These are phyloP conservation scores for Gardenia jasminoides DNA, from an alignment of 257 asterid genomes.

Conservation along the genomic window DNA sequence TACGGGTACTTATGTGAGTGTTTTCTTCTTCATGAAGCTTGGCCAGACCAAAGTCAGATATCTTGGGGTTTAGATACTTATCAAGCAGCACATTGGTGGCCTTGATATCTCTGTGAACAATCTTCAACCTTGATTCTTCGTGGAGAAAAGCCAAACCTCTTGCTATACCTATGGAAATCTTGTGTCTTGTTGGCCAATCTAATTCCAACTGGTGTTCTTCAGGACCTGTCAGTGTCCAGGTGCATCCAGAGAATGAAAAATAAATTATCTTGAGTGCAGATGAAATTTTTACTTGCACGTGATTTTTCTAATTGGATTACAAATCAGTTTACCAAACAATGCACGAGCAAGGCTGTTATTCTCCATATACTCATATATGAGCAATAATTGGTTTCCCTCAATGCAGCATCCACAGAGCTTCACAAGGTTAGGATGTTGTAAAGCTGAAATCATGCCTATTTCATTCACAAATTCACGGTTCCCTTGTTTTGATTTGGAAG, in stretches of 20 bases:
- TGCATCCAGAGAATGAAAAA: not conserved
- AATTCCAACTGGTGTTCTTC: conserved; percentile 51
- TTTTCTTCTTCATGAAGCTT: conserved; percentile 82
- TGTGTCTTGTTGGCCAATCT: conserved; percentile 65
- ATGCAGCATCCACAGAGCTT: conserved; percentile 75
- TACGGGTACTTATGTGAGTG: conserved; percentile 77
- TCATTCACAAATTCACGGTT: conserved; percentile 79
- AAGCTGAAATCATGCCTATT: conserved; percentile 84
- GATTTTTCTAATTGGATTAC: not conserved
- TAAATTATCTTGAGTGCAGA: not conserved
- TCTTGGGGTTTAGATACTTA: conserved; percentile 60
- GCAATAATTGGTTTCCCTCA: conserved; percentile 66
- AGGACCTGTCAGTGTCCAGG: conserved; percentile 34
- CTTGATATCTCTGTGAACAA: conserved; percentile 81
- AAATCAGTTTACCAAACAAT: conserved; percentile 43
- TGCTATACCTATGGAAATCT: conserved; percentile 63
- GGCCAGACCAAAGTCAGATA: conserved; percentile 86
- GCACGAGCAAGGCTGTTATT: conserved; percentile 84
- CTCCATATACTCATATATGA: conserved; percentile 73
- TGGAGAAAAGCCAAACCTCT: conserved; percentile 81
- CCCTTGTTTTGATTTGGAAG: conserved; percentile 81
- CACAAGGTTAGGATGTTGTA: conserved; percentile 81
- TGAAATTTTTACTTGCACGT: not conserved
- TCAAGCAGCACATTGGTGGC: conserved; percentile 81
- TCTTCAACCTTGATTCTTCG: conserved; percentile 80